A percentile compares a stretch with the other conserved stretches of the same genome.
These are phyloP conservation scores for Globisporangium echinulatum DNA, from an alignment of 352 stramenopile genomes.

Conservation along the genomic window DNA sequence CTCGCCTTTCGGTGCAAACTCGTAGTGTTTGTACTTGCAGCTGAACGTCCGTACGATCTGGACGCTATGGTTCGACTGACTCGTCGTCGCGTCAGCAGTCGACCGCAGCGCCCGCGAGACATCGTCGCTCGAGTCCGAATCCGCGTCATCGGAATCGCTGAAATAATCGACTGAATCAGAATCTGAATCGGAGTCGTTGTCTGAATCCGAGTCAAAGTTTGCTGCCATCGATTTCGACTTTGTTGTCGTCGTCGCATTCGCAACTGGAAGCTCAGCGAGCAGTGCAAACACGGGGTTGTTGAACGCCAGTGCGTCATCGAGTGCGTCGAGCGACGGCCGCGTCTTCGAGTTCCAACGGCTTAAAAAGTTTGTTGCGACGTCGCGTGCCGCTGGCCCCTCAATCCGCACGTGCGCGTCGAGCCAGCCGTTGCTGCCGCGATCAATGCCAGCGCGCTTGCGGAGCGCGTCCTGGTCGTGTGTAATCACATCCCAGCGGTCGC, in stretches of 20 bases:
- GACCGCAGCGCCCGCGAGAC: slow-evolving; percentile 12
- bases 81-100: background rate
- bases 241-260: slow-evolving; percentile 22
- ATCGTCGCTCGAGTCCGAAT: slow-evolving; percentile 38
- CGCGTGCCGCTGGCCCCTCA: slow-evolving; percentile 32
- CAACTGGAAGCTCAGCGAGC: slow-evolving; percentile 24
- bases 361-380: slow-evolving; percentile 49
- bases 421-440: slow-evolving; percentile 42
- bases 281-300: slow-evolving; percentile 25
- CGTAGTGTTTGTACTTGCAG: slow-evolving; percentile 39
- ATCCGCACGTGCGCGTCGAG: slow-evolving; percentile 42
- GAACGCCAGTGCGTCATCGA: slow-evolving; percentile 35
- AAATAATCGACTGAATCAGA: too few relatives aligned
- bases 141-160: background rate
- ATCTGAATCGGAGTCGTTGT: too few relatives aligned
- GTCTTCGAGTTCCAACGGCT: slow-evolving; percentile 43
- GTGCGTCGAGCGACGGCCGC: slow-evolving; percentile 13
- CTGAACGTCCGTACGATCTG: slow-evolving; percentile 60
- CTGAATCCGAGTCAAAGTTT: slow-evolving; percentile 14
- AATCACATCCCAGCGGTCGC: slow-evolving; percentile 56
- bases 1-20: slow-evolving; percentile 50
- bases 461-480: slow-evolving; percentile 37
- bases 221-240: background rate
- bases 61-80: slow-evolving; percentile 21
- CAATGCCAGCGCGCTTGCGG: slow-evolving; percentile 21